Evolutionary conservation across 306 rosid species (phyloP), one percentile per base, ranked within the genome.

Genomic region (Vigna mungo): DNA sequence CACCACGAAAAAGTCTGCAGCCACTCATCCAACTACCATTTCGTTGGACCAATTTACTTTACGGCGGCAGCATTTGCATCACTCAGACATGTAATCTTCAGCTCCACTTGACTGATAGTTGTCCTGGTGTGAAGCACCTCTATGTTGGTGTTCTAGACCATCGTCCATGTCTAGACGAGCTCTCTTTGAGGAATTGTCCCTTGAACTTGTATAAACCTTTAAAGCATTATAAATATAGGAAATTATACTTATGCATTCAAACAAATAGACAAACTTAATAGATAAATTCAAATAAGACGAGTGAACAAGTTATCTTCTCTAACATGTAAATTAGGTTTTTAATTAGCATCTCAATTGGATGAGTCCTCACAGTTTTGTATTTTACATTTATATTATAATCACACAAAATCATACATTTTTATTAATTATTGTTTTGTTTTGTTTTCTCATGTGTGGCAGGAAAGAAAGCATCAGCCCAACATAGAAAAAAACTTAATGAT

Each of bases 81-180:
- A 95, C 18, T 88, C 97, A 49, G 96, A 90, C 87, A 95, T 77
- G n/a, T 92, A 89, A 75, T 92, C 98, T 81, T 92, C 98, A 9
- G 81, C 93, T 70, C 92, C 97, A 76, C 97, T 95, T 53, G 86
- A 88, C 27, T 90, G 96, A 77, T 87, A 92, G 39, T 84, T 61
- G 77, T 95, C 97, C 18, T 86, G 84, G 76, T 86, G 91, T 17
- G 79, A 75, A 10, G 66, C 80, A 72, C 41, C 84, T 82, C 93
- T 87, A 61, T 76, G 87, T 16, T 87, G 76, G 77, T 94, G 83
- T 64, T 87, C 93, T 8, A 92, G 83, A 67, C 68, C 94, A 63
- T 92, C 93, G 75, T 89, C 98, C 80, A 86, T 81, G 41, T 88
- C 98, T 18, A 85, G 56, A 30, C 78, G 78, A 66, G 84, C 75